Evolutionary conservation across 208 protist genomes (phyloP).

Genomic region (Lotmaria passim): DNA sequence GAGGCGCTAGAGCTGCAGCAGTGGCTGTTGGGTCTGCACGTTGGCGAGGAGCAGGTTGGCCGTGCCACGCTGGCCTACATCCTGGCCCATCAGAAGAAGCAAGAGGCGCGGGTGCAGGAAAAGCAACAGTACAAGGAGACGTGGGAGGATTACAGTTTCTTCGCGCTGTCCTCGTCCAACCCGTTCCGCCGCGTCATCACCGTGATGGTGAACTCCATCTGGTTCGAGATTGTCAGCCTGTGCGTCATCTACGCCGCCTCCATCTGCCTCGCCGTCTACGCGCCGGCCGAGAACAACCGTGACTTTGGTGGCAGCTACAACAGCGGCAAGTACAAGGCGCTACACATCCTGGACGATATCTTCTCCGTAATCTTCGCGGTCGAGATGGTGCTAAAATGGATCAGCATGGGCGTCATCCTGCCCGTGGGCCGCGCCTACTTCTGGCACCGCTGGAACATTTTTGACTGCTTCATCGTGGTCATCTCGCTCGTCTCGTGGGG

Average conservation of each 20-base stretch:
- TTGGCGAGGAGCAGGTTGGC: conserved; percentile 92
- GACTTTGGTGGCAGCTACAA: conserved; percentile 70
- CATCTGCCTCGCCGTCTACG: conserved; percentile 80
- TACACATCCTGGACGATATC: conserved; percentile 85
- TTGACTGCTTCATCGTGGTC: conserved; percentile 90
- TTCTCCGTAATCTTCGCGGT: conserved; percentile 84
- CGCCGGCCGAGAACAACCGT: conserved; percentile 51
- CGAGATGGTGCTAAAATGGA: conserved; percentile 91
- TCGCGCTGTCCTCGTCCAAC: conserved; percentile 64
- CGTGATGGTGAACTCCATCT: conserved; percentile 54
- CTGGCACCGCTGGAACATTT: conserved; percentile 88
- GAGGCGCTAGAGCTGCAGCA: conserved; percentile 85
- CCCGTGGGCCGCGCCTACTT: conserved; percentile 82
- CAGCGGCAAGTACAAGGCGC: conserved; percentile 72
- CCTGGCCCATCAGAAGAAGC: conserved; percentile 74
- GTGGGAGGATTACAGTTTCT: conserved; percentile 79
- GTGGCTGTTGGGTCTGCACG: conserved; percentile 86
- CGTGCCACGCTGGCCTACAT: conserved; percentile 89
- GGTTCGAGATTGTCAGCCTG: conserved; percentile 75
- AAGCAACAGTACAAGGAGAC: conserved; percentile 47
- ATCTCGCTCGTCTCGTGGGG: conserved; percentile 81
- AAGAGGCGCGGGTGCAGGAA: conserved; percentile 45
- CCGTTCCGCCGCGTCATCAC: conserved; percentile 54
- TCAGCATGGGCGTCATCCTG: conserved; percentile 87
- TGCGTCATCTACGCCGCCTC: conserved; percentile 72